phyloP scores from a whole-genome alignment of 148 eudicot genomes.

The Vaccinium corymbosum region DNA sequence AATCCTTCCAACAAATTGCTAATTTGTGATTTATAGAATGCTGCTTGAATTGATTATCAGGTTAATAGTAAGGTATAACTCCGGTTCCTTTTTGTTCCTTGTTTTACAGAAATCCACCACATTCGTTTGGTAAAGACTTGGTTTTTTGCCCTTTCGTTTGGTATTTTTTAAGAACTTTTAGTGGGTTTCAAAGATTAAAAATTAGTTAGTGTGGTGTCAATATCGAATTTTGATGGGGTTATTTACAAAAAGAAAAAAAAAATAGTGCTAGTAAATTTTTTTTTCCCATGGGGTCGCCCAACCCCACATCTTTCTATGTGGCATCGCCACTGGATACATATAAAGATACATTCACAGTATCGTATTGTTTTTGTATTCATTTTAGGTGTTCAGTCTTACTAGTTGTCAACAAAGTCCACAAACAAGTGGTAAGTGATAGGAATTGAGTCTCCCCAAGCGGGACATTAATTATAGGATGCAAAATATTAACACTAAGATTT shows the following conservation, averaged over 20 bases:
- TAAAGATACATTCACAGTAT: background rate
- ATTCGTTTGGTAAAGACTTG: too few species aligned
- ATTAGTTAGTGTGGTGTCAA: too few species aligned
- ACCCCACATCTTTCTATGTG: too few species aligned
- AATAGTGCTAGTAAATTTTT: too few species aligned
- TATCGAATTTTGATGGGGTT: too few species aligned
- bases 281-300: too few species aligned
- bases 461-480: background rate
- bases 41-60: background rate
- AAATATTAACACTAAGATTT: constrained; percentile 4
- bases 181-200: too few species aligned
- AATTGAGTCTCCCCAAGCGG: background rate
- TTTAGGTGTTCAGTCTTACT: background rate
- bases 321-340: too few species aligned
- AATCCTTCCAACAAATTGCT: background rate
- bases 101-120: background rate
- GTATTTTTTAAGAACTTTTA: too few species aligned
- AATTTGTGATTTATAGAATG: constrained; percentile 1
- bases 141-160: background rate
- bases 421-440: background rate
- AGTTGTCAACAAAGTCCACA: background rate
- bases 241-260: too few species aligned
- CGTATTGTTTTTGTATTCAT: background rate
- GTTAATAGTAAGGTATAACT: background rate
- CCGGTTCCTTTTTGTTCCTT: background rate